phyloP scores from a whole-genome alignment of 176 grass and related monocot genomes.

The Eragrostis nindensis region DNA sequence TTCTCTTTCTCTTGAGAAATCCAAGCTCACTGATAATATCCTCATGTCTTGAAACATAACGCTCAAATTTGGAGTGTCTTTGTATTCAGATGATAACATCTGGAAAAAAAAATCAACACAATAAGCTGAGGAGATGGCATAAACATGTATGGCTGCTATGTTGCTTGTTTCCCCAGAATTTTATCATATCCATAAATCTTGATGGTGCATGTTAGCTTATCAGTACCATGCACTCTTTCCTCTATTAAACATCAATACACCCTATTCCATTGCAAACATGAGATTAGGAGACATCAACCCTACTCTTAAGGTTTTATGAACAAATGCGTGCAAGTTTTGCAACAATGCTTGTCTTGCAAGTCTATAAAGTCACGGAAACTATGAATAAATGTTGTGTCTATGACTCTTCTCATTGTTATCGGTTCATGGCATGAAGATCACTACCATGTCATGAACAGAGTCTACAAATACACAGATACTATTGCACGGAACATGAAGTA shows the following conservation, averaged over 20 bases:
- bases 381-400: neutral
- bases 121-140: neutral
- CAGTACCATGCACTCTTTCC: slow-evolving; percentile 3
- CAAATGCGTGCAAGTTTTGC: too few relatives aligned
- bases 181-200: slow-evolving; percentile 6
- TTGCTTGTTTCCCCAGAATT: slow-evolving; percentile 5
- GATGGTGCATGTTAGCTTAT: neutral
- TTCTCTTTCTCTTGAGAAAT: slow-evolving; percentile 28
- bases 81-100: slow-evolving; percentile 43
- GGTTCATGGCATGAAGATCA: neutral
- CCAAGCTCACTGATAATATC: slow-evolving; percentile 44
- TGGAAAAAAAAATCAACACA: slow-evolving; percentile 13
- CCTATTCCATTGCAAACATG: slow-evolving; percentile 1
- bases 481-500: neutral
- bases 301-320: too few relatives aligned
- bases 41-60: slow-evolving; percentile 47
- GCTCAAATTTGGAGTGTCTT: slow-evolving; percentile 30
- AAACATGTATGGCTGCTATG: neutral
- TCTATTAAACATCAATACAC: slow-evolving; percentile 13
- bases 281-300: slow-evolving; percentile 23
- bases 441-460: neutral
- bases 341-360: neutral
- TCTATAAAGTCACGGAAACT: neutral
- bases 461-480: slow-evolving; percentile 4
- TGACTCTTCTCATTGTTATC: neutral